Percentiles rank a stretch among this genome's conserved stretches.
Conservation (phyloP, 345 rosid genomes). For the Aquilaria yunnanensis region DNA sequence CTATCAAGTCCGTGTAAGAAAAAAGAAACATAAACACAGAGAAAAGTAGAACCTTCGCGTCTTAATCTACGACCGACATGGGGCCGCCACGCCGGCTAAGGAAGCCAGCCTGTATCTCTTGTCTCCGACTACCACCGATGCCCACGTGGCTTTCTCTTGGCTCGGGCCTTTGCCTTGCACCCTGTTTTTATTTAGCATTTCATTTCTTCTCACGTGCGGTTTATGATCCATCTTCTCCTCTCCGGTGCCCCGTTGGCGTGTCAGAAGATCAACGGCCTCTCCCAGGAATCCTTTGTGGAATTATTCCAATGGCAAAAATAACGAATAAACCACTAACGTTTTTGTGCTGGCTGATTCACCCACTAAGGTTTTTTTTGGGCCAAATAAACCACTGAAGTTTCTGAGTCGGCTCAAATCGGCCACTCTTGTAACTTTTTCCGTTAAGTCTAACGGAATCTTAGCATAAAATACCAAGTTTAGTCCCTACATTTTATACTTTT, state of each 20-base stretch:
- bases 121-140: not conserved
- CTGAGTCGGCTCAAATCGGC: too few species aligned
- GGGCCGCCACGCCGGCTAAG: conserved; percentile 13
- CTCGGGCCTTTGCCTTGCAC: not conserved
- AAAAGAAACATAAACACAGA: not conserved
- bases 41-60: not conserved
- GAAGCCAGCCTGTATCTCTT: conserved; percentile 6
- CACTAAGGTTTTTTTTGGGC: too few species aligned
- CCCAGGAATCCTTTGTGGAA: not conserved
- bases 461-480: too few species aligned
- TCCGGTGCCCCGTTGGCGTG: conserved; percentile 3
- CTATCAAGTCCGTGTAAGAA: not conserved
- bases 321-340: too few species aligned
- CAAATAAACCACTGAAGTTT: too few species aligned
- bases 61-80: not conserved
- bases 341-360: too few species aligned
- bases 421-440: too few species aligned
- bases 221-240: not conserved
- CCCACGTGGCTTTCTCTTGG: conserved; percentile 4
- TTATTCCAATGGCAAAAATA: not conserved
- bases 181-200: not conserved
- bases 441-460: too few species aligned
- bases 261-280: not conserved
- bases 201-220: conserved; percentile 12
- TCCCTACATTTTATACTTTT: too few species aligned